phyloP scores from a whole-genome alignment of 73 alveolate genomes.

The Symbiodinium natans region DNA sequence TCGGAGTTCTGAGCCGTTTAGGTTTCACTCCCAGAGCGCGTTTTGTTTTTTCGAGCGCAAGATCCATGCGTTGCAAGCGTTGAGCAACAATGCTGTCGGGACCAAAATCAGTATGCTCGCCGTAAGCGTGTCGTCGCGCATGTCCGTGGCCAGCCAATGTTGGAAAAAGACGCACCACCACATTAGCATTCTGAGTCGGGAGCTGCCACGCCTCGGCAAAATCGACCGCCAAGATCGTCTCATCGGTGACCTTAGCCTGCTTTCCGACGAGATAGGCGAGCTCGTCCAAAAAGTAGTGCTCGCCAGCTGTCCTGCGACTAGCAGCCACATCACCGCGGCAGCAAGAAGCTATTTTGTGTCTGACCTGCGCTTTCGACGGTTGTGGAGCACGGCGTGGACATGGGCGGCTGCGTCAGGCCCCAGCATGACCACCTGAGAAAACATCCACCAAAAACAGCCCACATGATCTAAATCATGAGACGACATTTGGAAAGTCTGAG shows the following conservation, averaged over 20 bases:
- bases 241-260: not conserved
- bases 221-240: not conserved
- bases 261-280: not conserved
- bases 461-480: not conserved
- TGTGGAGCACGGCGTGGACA: slow-evolving; percentile 13
- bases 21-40: not conserved
- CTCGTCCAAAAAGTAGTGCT: not conserved
- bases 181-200: not conserved
- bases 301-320: not conserved
- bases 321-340: slow-evolving; percentile 14
- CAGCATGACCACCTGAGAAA: not conserved
- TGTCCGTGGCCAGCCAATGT: not conserved
- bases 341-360: not conserved
- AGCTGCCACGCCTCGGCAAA: not conserved
- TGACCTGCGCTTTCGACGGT: not conserved
- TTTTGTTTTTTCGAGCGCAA: no score
- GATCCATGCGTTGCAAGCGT: no score
- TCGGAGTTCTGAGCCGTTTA: not conserved
- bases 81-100: no score
- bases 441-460: not conserved
- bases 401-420: not conserved
- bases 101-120: no score
- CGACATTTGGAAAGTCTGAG: not conserved
- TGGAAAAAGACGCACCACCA: slow-evolving; percentile 7
- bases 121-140: no score